Conservation (phyloP, 176 grass and related monocot genomes). For the Bonia amplexicaulis region DNA sequence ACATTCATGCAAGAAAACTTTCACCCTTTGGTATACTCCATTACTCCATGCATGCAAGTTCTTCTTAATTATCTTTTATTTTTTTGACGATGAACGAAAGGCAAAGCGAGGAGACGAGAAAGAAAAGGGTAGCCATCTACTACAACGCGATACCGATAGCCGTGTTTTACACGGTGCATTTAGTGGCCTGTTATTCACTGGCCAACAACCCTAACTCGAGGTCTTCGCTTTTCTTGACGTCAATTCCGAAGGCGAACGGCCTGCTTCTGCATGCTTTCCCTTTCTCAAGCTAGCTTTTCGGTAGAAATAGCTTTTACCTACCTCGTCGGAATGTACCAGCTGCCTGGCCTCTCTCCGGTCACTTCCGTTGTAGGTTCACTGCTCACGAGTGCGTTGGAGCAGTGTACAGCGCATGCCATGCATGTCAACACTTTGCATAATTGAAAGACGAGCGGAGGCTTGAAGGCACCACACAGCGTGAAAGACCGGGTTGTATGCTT, state of each 20-base stretch:
- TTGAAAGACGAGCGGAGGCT: neutral
- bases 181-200: neutral
- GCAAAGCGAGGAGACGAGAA: neutral
- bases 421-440: no score
- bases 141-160: neutral
- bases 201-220: neutral
- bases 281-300: neutral
- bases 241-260: neutral
- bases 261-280: neutral
- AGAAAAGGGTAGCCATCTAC: neutral
- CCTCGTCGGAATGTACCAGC: neutral
- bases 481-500: no score
- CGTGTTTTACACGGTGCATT: constrained; percentile 31
- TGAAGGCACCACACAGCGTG: no score
- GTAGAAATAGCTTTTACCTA: constrained; percentile 17
- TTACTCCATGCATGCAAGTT: neutral
- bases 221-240: constrained; percentile 4
- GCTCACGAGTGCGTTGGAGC: no score
- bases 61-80: neutral
- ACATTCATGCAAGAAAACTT: no score
- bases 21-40: neutral
- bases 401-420: no score
- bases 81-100: neutral
- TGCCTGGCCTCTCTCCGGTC: neutral
- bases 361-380: neutral